A percentile compares a stretch with the other conserved stretches of the same genome.
Evolutionary conservation across 2,329 filamentous ascomycete species (phyloP).

Genomic region (Torrubiella hemipterigena): DNA sequence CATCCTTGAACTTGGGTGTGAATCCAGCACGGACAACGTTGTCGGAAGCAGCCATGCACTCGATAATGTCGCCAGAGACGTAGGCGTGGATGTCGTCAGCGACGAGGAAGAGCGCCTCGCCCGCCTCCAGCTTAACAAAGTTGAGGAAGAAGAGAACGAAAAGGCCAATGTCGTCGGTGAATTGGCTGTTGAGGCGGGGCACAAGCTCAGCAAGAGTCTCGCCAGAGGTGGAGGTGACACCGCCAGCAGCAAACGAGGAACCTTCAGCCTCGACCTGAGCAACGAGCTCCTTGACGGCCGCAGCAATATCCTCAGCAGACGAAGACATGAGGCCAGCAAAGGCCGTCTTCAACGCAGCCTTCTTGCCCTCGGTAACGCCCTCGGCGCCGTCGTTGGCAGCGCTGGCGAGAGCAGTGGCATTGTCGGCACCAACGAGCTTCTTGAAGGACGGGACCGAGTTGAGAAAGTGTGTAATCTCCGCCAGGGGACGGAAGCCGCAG

Average conservation of each 20-base stretch:
- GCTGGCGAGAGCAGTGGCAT: conserved; percentile 42
- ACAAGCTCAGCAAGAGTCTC: conserved; percentile 68
- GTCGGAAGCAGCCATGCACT: conserved; percentile 98
- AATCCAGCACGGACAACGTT: conserved; percentile 96
- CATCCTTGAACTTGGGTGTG: conserved; percentile 97
- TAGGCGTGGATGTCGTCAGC: conserved; percentile 98
- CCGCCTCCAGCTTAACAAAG: conserved; percentile 75
- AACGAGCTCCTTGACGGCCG: conserved; percentile 57
- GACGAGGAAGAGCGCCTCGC: conserved; percentile 90
- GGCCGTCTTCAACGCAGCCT: conserved; percentile 60
- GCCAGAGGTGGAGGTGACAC: conserved; percentile 55
- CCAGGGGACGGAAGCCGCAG: conserved; percentile 84
- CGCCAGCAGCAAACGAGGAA: conserved; percentile 61
- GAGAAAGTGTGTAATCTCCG: conserved; percentile 79
- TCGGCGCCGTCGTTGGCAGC: conserved; percentile 30
- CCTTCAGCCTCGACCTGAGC: conserved; percentile 57
- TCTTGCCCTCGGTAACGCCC: conserved; percentile 49
- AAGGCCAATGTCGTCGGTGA: conserved; percentile 80
- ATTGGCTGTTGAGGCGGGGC: conserved; percentile 65
- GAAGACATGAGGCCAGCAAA: conserved; percentile 79
- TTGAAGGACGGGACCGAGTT: conserved; percentile 43
- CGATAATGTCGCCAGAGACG: conserved; percentile 84
- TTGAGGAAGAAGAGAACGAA: conserved; percentile 98
- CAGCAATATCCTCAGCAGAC: conserved; percentile 40
- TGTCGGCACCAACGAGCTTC: conserved; percentile 53